phyloP scores from a whole-genome alignment of 2,329 filamentous ascomycete genomes.

The Orbilia ellipsospora region DNA sequence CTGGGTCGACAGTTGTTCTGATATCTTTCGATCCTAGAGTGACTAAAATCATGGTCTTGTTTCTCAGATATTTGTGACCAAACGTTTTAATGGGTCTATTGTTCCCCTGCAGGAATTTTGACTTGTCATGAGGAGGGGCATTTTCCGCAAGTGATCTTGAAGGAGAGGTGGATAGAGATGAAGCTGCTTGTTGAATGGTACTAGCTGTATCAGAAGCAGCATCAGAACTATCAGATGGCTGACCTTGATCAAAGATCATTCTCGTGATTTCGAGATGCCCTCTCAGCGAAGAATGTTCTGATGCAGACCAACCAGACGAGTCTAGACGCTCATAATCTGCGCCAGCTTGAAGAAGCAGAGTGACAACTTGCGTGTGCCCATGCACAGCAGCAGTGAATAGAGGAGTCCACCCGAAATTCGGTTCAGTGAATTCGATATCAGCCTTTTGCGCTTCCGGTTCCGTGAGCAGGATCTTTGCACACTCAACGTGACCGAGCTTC shows the following conservation, averaged over 20 bases:
- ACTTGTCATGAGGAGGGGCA: constrained; percentile 62
- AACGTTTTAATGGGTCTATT: constrained; percentile 91
- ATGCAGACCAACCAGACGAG: constrained; percentile 91
- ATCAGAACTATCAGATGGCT: constrained; percentile 60
- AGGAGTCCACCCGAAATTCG: constrained; percentile 93
- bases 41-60: constrained; percentile 84
- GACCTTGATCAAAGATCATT: constrained; percentile 58
- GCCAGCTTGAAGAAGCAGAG: constrained; percentile 80
- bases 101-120: constrained; percentile 64
- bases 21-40: constrained; percentile 95
- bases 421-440: constrained; percentile 80
- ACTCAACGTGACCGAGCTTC: constrained; percentile 84
- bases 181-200: constrained; percentile 40
- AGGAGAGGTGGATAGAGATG: constrained; percentile 44
- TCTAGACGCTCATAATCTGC: constrained; percentile 80
- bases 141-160: constrained; percentile 58
- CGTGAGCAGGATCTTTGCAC: constrained; percentile 78
- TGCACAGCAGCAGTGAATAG: constrained; percentile 86
- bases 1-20: constrained; percentile 80
- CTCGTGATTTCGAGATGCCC: constrained; percentile 85
- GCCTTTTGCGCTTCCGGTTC: constrained; percentile 77
- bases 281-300: constrained; percentile 89
- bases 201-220: constrained; percentile 60
- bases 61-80: constrained; percentile 91
- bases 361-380: constrained; percentile 78